These are phyloP conservation scores for Leccinum longicurvipes DNA, from an alignment of 768 basidiomycete species.

Conservation along the genomic window DNA sequence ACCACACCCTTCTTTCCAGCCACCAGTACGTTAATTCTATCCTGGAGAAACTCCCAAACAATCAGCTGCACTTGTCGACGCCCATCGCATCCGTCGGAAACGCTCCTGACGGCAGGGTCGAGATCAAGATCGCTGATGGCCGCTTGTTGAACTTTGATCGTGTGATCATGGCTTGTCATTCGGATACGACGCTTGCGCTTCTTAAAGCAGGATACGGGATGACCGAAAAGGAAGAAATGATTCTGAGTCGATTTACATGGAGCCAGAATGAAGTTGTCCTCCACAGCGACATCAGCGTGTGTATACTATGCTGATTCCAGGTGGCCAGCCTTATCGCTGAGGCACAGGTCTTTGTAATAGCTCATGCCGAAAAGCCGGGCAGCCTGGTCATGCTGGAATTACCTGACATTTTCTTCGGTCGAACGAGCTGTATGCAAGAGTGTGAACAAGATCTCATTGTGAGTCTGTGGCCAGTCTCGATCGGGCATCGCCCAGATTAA, in stretches of 20 bases:
- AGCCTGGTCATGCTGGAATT: constrained; percentile 83
- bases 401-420: constrained; percentile 50
- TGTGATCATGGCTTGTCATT: constrained; percentile 73
- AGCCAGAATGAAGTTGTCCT: constrained; percentile 64
- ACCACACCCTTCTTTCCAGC: constrained; percentile 31
- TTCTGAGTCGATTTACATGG: constrained; percentile 62
- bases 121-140: constrained; percentile 47
- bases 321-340: not conserved
- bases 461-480: constrained; percentile 22
- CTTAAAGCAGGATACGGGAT: constrained; percentile 44
- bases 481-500: not conserved
- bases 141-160: constrained; percentile 53
- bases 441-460: constrained; percentile 61
- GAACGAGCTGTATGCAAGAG: constrained; percentile 41
- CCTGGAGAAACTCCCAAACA: constrained; percentile 47
- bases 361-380: constrained; percentile 60
- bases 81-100: constrained; percentile 48
- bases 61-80: constrained; percentile 57
- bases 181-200: constrained; percentile 51
- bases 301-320: constrained; percentile 16
- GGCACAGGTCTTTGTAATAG: constrained; percentile 29
- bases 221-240: constrained; percentile 49
- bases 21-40: constrained; percentile 66
- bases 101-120: constrained; percentile 27
- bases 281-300: constrained; percentile 59